A percentile compares a stretch with the other conserved stretches of the same genome.
These are phyloP conservation scores for Talaromyces sp. DNA, from an alignment of 2,329 filamentous ascomycete genomes.

Conservation along the genomic window DNA sequence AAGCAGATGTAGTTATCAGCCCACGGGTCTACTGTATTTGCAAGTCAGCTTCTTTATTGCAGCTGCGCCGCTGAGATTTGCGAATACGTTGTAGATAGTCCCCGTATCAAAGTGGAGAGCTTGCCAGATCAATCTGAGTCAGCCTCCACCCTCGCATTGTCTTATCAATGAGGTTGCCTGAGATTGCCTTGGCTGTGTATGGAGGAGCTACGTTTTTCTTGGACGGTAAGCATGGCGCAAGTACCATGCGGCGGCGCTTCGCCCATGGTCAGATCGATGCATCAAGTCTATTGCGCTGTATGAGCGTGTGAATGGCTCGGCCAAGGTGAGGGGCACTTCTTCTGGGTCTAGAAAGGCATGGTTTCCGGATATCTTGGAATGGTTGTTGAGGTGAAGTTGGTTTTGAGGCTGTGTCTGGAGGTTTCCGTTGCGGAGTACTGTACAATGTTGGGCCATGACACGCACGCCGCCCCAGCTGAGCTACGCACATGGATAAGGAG, in stretches of 20 bases:
- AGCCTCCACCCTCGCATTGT: not conserved
- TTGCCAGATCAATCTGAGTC: not conserved
- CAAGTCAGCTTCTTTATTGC: not conserved
- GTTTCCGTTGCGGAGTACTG: not conserved
- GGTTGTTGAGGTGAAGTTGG: not conserved
- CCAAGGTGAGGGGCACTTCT: not conserved
- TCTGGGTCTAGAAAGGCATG: not conserved
- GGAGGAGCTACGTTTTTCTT: too few species aligned
- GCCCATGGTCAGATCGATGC: not conserved
- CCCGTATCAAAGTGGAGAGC: not conserved
- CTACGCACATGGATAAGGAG: not conserved
- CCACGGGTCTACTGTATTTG: not conserved
- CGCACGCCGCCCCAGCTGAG: not conserved
- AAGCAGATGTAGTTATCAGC: not conserved
- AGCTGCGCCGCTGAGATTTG: not conserved
- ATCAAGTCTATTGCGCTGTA: not conserved
- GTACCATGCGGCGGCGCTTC: not conserved
- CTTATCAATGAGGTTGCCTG: not conserved
- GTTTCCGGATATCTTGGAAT: not conserved
- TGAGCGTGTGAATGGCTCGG: not conserved
- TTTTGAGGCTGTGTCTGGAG: constrained; percentile 2
- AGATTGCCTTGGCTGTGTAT: constrained; percentile 1
- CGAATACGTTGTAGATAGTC: not conserved
- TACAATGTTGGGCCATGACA: not conserved
- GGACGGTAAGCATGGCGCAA: not conserved